Evolutionary conservation across 371 early-diverging fungal genomes (phyloP).

Genomic region (Haplosporangium sp.): DNA sequence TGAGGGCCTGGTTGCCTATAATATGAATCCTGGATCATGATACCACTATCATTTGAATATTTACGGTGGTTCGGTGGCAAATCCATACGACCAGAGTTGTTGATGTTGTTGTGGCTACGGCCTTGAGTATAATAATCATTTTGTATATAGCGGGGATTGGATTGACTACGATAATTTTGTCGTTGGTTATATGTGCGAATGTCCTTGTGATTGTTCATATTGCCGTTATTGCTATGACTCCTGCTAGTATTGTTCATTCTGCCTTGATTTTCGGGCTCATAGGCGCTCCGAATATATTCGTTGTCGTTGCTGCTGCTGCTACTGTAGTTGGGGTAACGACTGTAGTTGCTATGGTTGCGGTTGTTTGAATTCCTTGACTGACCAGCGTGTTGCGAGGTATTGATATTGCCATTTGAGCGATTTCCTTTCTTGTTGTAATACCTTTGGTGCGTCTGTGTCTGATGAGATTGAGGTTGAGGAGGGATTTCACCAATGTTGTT

Average conservation of each 20-base stretch:
- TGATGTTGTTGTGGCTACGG: neutral
- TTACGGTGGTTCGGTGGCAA: neutral
- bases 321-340: neutral
- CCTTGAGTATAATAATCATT: constrained; percentile 6
- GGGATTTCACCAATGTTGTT: neutral
- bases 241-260: neutral
- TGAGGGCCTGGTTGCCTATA: neutral
- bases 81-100: neutral
- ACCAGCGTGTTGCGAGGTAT: neutral
- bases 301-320: neutral
- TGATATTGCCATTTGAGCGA: neutral
- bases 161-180: neutral
- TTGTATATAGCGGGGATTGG: neutral
- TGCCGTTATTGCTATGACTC: neutral
- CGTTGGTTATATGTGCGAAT: neutral
- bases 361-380: neutral
- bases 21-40: neutral
- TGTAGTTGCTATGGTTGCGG: neutral
- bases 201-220: neutral
- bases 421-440: neutral
- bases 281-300: neutral
- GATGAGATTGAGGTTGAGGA: neutral
- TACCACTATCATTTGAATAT: constrained; percentile 7
- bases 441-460: neutral
- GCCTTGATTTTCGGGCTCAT: neutral